Evolutionary conservation across 2,329 filamentous ascomycete species (phyloP).

Genomic region (Phialophora macrospora): DNA sequence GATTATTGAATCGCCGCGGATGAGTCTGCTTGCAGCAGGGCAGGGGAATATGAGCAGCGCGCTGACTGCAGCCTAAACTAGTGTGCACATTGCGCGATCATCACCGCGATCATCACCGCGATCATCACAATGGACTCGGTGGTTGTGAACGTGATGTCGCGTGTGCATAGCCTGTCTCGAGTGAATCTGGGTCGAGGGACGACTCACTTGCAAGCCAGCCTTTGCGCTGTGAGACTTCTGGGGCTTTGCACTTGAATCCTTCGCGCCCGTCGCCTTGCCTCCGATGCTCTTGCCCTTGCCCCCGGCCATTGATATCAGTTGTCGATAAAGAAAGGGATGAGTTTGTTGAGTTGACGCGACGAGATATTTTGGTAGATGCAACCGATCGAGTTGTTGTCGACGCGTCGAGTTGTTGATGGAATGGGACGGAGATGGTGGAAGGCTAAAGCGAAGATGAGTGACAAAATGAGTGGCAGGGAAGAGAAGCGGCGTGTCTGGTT

Average conservation of each 20-base stretch:
- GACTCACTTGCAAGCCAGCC: constrained; percentile 88
- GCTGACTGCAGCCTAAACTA: background rate
- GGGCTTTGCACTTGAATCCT: constrained; percentile 81
- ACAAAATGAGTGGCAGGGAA: constrained; percentile 56
- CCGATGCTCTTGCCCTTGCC: constrained; percentile 93
- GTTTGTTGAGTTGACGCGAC: constrained; percentile 22
- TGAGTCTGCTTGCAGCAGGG: too few species aligned
- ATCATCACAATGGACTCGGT: background rate
- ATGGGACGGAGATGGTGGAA: constrained; percentile 20
- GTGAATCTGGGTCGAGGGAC: constrained; percentile 33
- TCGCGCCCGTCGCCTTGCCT: constrained; percentile 82
- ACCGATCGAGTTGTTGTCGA: constrained; percentile 26
- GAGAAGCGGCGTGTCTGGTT: constrained; percentile 52
- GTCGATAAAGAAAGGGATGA: constrained; percentile 18
- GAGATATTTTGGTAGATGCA: constrained; percentile 15
- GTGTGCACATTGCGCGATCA: background rate
- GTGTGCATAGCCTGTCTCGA: constrained; percentile 13
- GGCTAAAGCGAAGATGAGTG: constrained; percentile 20
- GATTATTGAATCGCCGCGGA: background rate
- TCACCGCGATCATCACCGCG: too few species aligned
- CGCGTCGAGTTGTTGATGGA: constrained; percentile 30
- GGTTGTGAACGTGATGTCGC: background rate
- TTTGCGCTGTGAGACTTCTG: constrained; percentile 93
- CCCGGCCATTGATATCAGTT: constrained; percentile 66
- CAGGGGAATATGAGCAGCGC: background rate